Evolutionary conservation across 257 asterid species (phyloP).

Genomic region (Buddleja alternifolia): DNA sequence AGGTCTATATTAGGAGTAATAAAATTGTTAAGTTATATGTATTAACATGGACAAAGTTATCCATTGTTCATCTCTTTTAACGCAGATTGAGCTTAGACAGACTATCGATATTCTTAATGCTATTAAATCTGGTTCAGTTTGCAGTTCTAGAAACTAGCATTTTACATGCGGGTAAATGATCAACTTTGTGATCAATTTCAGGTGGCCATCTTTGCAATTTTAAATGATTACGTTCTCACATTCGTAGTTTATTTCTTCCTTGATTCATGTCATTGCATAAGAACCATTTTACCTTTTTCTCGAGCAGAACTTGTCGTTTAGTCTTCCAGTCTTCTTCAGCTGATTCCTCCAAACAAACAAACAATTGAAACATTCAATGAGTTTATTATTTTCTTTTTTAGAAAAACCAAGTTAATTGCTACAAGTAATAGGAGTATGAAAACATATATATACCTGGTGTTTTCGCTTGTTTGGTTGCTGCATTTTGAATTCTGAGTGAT

Average conservation of each 20-base stretch:
- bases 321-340: constrained; percentile 96
- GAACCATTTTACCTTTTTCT: constrained; percentile 61
- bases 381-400: not conserved
- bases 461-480: constrained; percentile 80
- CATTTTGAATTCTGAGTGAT: constrained; percentile 49
- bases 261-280: not conserved
- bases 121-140: not conserved
- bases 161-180: not conserved
- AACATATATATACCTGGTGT: constrained; percentile 63
- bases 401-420: not conserved
- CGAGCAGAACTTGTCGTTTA: constrained; percentile 65
- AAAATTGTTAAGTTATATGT: no score
- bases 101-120: not conserved
- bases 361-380: constrained; percentile 11
- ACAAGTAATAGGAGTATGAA: not conserved
- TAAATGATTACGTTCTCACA: not conserved
- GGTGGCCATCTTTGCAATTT: not conserved
- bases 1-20: no score
- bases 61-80: not conserved
- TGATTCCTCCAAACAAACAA: constrained; percentile 46
- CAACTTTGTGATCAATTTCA: no score
- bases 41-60: constrained; percentile 6
- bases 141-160: not conserved
- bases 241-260: not conserved
- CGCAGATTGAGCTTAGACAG: constrained; percentile 13